phyloP scores from a whole-genome alignment of 176 grass and related monocot species.

The Triticum dicoccoides region DNA sequence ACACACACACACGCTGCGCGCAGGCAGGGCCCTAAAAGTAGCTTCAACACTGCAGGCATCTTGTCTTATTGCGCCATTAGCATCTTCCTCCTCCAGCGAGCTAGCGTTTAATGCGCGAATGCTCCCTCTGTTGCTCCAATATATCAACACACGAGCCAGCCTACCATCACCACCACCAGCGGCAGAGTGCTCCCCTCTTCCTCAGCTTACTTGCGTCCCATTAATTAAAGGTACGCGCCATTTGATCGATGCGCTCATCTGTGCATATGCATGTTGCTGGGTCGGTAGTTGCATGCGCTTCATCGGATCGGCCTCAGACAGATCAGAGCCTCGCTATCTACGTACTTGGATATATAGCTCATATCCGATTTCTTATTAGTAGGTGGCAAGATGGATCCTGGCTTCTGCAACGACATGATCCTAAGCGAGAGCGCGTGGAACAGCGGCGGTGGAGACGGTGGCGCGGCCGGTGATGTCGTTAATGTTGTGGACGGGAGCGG shows the following conservation, averaged over 20 bases:
- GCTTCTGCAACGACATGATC: constrained; percentile 50
- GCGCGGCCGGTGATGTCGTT: background rate
- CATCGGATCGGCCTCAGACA: background rate
- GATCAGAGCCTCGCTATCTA: background rate
- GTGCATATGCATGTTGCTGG: background rate
- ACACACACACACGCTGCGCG: background rate
- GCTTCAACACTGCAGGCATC: constrained; percentile 17
- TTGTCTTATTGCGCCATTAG: constrained; percentile 38
- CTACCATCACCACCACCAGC: background rate
- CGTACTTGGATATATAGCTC: background rate
- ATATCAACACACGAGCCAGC: background rate
- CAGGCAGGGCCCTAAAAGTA: constrained; percentile 25
- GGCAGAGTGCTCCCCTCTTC: constrained; percentile 8
- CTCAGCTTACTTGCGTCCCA: background rate
- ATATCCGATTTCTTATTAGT: constrained; percentile 25
- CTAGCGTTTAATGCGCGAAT: constrained; percentile 27
- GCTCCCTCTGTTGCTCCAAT: constrained; percentile 20
- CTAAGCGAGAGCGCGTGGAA: constrained; percentile 38
- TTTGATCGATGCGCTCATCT: background rate
- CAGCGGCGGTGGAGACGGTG: background rate
- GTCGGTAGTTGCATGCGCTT: background rate
- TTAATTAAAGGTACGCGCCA: constrained; percentile 19
- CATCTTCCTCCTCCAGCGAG: background rate
- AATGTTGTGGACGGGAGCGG: background rate
- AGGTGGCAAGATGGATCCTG: constrained; percentile 49